Evolutionary conservation across 2,329 filamentous ascomycete species (phyloP), one percentile per base, ranked within the genome.

Genomic region (Lachnellula suecica): DNA sequence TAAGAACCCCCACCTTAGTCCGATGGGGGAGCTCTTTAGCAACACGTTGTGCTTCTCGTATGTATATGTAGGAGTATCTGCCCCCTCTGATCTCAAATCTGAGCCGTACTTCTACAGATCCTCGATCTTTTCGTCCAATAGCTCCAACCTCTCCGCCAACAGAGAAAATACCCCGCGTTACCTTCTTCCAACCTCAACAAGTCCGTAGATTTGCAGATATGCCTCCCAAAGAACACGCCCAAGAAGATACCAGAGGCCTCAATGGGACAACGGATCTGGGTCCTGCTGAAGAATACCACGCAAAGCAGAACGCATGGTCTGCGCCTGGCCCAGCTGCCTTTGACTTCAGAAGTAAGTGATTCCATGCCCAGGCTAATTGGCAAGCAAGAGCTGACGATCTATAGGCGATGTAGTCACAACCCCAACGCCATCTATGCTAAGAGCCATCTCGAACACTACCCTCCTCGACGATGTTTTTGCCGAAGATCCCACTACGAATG

Each of bases 391-490:
- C 47, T 53, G 35, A 56, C 41, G 8, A 67, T n/a, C 10, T 24
- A 11, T 57, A 84, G 81, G 79, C 66, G 87, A 90, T 66, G 83
- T 82, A 4, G 77, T 88, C 66, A 95, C 91, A 3, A 88, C 85
- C 1, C 90, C 90, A 1, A 94, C 88, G 0, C 69, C 82, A 1
- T 82, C 86, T 4, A 97, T 96, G 92, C 83, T 97, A 34, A 75
- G 81, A 41, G 89, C 92, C 15, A 88, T 97, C 59, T 77, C 83
- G 60, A 77, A 83, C 46, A 88, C 85, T 58, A 87, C 88, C 0
- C 81, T 96, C 27, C 76, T 88, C 17, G 92, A 97, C 70, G 92
- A 96, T 69, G 90, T 96, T 60, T 89, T 88, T 68, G 74, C 78
- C 57, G 91, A 95, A 71, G 91, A 96, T 64, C 76, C 82, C 1